Percentiles rank a stretch among this genome's conserved stretches.
Evolutionary conservation across 495 filamentous ascomycete species (phyloP).

Genomic region (Aspergillus diversus): DNA sequence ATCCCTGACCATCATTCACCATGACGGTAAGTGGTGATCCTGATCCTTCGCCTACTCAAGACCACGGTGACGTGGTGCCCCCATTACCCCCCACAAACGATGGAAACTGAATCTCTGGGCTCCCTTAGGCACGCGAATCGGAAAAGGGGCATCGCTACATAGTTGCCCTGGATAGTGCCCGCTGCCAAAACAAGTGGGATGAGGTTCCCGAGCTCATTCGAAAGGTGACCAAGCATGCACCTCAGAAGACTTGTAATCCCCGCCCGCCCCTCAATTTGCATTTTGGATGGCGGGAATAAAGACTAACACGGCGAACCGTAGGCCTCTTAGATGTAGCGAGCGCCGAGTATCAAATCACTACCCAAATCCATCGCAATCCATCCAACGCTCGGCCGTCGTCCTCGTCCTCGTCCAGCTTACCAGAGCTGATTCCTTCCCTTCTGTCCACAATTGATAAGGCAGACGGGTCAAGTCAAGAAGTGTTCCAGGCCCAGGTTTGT

Average conservation of each 20-base stretch:
- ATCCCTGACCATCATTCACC: slow-evolving; percentile 31
- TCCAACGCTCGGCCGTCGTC: slow-evolving; percentile 37
- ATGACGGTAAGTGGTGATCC: slow-evolving; percentile 42
- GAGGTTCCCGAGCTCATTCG: slow-evolving; percentile 86
- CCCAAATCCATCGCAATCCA: slow-evolving; percentile 45
- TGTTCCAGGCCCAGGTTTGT: slow-evolving; percentile 78
- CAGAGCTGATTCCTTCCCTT: slow-evolving; percentile 62
- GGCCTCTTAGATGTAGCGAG: slow-evolving; percentile 77
- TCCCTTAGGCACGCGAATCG: slow-evolving; percentile 42
- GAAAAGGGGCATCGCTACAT: slow-evolving; percentile 82
- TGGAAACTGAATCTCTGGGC: neutral
- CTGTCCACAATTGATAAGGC: slow-evolving; percentile 69
- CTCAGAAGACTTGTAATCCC: slow-evolving; percentile 75
- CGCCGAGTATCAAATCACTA: slow-evolving; percentile 67
- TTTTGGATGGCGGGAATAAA: slow-evolving; percentile 22
- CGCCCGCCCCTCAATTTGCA: slow-evolving; percentile 13
- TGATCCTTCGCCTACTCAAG: neutral
- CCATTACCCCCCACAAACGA: slow-evolving; percentile 15
- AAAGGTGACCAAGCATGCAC: slow-evolving; percentile 92
- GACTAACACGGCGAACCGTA: slow-evolving; percentile 36
- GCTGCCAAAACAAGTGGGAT: slow-evolving; percentile 86
- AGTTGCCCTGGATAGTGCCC: slow-evolving; percentile 77
- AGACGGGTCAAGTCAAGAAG: slow-evolving; percentile 63
- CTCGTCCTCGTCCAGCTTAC: slow-evolving; percentile 54
- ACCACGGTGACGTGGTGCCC: neutral